phyloP scores from a whole-genome alignment of 345 rosid genomes.

The Cardamine resedifolia region DNA sequence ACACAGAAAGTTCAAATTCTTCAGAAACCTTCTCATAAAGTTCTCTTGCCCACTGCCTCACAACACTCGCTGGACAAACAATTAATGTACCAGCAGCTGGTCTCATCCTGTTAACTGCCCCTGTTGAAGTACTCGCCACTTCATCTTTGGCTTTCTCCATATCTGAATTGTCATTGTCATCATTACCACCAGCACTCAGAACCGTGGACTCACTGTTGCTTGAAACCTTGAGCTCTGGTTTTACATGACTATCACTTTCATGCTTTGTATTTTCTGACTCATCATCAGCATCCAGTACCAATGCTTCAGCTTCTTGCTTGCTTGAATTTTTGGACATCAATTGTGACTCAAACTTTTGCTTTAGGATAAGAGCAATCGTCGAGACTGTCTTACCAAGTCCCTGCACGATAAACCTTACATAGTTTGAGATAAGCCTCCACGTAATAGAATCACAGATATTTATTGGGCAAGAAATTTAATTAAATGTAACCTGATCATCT shows the following conservation, averaged over 20 bases:
- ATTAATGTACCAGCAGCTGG: conserved; percentile 91
- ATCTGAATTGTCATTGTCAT: conserved; percentile 38
- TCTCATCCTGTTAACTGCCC: conserved; percentile 48
- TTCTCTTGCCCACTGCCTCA: conserved; percentile 96
- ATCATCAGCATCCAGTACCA: conserved; percentile 85
- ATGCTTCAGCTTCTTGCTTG: conserved; percentile 61
- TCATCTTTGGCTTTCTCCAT: conserved; percentile 45
- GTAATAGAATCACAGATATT: conserved; percentile 29
- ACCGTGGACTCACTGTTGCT: conserved; percentile 34
- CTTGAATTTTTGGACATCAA: conserved; percentile 49
- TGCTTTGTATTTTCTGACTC: conserved; percentile 37
- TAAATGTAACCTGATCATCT: conserved; percentile 81
- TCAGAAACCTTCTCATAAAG: conserved; percentile 81
- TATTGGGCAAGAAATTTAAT: not conserved
- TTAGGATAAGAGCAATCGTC: conserved; percentile 84
- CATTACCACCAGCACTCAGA: conserved; percentile 64
- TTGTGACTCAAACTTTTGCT: conserved; percentile 62
- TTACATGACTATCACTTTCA: conserved; percentile 30
- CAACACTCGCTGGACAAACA: conserved; percentile 96
- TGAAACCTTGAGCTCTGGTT: conserved; percentile 25
- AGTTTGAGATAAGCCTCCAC: conserved; percentile 41
- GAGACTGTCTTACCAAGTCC: conserved; percentile 99
- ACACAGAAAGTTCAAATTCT: conserved; percentile 63
- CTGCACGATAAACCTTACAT: conserved; percentile 45
- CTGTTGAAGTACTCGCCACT: conserved; percentile 52